Percentiles rank a stretch among this genome's conserved stretches.
Conservation (phyloP, 228 moss, liverwort and hornwort species). For the Sphagnum magellanicum region DNA sequence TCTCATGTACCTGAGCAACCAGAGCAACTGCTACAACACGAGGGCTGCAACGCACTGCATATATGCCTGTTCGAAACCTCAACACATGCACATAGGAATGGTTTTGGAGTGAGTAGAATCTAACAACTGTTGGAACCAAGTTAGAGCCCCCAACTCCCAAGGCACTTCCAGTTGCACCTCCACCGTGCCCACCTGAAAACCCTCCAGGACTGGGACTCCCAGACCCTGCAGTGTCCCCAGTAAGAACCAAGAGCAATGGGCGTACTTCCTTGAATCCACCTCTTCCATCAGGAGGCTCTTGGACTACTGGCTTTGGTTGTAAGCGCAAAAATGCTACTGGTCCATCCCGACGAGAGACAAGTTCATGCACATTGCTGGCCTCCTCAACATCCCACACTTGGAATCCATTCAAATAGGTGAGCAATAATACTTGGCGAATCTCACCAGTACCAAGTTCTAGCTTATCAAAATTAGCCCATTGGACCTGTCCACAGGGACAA, state of each 20-base stretch:
- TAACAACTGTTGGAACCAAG: slow-evolving; percentile 66
- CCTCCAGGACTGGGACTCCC: slow-evolving; percentile 55
- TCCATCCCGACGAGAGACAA: slow-evolving; percentile 82
- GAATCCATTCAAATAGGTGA: slow-evolving; percentile 76
- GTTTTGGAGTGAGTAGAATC: slow-evolving; percentile 72
- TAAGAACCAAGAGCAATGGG: slow-evolving; percentile 70
- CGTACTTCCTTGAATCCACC: slow-evolving; percentile 38
- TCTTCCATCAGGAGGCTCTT: slow-evolving; percentile 43
- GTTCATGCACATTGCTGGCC: slow-evolving; percentile 76
- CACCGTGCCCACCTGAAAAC: slow-evolving; percentile 49
- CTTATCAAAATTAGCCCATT: slow-evolving; percentile 86
- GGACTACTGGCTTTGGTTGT: slow-evolving; percentile 54
- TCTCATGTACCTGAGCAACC: slow-evolving; percentile 52
- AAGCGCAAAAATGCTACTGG: slow-evolving; percentile 77
- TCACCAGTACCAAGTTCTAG: slow-evolving; percentile 75
- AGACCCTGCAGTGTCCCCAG: slow-evolving; percentile 51
- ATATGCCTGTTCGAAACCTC: slow-evolving; percentile 68
- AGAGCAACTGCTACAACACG: slow-evolving; percentile 83
- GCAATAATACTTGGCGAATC: slow-evolving; percentile 63
- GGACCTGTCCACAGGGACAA: slow-evolving; percentile 43
- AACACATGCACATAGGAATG: slow-evolving; percentile 81
- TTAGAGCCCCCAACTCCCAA: slow-evolving; percentile 29
- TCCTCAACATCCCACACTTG: slow-evolving; percentile 92
- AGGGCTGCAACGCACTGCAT: slow-evolving; percentile 82
- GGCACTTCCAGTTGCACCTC: slow-evolving; percentile 27